Evolutionary conservation across 2,329 filamentous ascomycete genomes (phyloP).

Genomic region (Penicillium capsulatum): DNA sequence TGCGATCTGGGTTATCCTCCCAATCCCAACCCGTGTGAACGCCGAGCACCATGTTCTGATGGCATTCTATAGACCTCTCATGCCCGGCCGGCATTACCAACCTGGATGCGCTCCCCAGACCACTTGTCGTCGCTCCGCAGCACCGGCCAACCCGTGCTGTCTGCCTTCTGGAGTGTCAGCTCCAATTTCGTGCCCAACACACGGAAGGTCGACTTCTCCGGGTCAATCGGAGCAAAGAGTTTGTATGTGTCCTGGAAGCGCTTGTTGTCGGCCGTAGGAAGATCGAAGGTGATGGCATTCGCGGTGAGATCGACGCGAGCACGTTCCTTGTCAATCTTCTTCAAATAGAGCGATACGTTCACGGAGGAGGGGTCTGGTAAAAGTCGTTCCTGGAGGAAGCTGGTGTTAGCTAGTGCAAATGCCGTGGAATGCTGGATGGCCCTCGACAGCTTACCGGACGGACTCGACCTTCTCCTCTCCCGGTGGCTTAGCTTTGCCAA

Average conservation of each 20-base stretch:
- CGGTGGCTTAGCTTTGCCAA: conserved; percentile 63
- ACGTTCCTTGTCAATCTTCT: conserved; percentile 85
- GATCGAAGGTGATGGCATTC: conserved; percentile 66
- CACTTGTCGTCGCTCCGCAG: conserved; percentile 70
- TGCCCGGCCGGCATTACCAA: conserved; percentile 69
- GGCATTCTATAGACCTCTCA: conserved; percentile 22
- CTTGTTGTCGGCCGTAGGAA: conserved; percentile 83
- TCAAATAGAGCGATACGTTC: conserved; percentile 89
- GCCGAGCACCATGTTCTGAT: neutral
- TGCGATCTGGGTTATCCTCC: conserved; percentile 7
- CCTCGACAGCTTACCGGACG: conserved; percentile 62
- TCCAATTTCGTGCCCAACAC: conserved; percentile 88
- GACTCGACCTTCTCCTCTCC: conserved; percentile 73
- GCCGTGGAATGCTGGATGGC: neutral
- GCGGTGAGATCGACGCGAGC: conserved; percentile 67
- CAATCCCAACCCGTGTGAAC: conserved; percentile 5
- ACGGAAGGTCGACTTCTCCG: conserved; percentile 70
- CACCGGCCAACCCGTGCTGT: conserved; percentile 78
- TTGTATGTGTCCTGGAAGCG: conserved; percentile 70
- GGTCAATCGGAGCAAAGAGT: conserved; percentile 72
- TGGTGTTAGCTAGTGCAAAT: conserved; percentile 1
- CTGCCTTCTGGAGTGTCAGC: conserved; percentile 67
- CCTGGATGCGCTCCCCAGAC: conserved; percentile 79
- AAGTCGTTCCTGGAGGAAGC: conserved; percentile 66
- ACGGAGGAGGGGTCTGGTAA: conserved; percentile 86